Evolutionary conservation across 768 basidiomycete species (phyloP).

Genomic region (Dentipellis sp.): DNA sequence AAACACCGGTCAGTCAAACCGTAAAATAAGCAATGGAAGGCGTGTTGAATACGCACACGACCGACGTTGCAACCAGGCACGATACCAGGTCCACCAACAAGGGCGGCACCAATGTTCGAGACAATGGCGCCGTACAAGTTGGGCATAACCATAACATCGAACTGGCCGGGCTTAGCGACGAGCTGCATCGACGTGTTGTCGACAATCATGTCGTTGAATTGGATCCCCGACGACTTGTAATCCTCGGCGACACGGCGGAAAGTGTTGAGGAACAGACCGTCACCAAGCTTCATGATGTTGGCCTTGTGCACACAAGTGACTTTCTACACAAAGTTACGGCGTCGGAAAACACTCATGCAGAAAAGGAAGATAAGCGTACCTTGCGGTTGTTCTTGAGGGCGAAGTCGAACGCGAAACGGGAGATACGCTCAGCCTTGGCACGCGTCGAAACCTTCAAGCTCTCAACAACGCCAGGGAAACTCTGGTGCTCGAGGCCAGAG

Average conservation of each 20-base stretch:
- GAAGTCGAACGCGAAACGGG: conserved; percentile 97
- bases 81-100: conserved; percentile 96
- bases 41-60: conserved; percentile 43
- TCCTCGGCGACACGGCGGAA: conserved; percentile 96
- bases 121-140: conserved; percentile 96
- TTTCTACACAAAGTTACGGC: conserved; percentile 52
- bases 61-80: conserved; percentile 99
- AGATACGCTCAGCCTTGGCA: conserved; percentile 92
- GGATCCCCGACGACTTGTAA: conserved; percentile 87
- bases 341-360: neutral
- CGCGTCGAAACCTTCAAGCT: conserved; percentile 94
- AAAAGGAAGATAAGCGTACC: conserved; percentile 31
- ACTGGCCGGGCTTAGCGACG: conserved; percentile 90
- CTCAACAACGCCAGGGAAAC: conserved; percentile 97
- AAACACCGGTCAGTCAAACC: neutral
- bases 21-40: neutral
- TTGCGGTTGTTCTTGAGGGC: conserved; percentile 98
- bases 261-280: conserved; percentile 97
- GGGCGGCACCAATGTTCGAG: conserved; percentile 96
- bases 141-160: conserved; percentile 99
- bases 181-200: conserved; percentile 99
- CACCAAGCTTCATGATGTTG: conserved; percentile 99
- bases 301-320: conserved; percentile 99
- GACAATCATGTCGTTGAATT: conserved; percentile 97
- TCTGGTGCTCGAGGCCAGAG: conserved; percentile 96